These are phyloP conservation scores for Allium sativum DNA, from an alignment of 106 monocot species.

Conservation along the genomic window DNA sequence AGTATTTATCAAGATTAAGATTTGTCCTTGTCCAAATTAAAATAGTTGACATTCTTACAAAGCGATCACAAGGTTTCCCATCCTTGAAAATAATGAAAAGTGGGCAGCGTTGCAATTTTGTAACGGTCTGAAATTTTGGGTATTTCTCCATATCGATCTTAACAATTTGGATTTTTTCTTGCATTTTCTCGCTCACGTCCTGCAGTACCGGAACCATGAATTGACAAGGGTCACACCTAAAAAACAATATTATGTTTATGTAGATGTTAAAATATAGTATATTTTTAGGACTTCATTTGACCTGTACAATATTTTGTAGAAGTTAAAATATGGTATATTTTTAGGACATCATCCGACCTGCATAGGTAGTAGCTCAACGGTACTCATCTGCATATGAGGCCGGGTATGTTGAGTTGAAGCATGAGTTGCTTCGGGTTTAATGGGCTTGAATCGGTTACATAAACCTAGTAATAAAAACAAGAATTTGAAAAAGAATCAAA, in stretches of 20 bases:
- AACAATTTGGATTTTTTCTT: conserved; percentile 61
- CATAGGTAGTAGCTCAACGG: too few species aligned
- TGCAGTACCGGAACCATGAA: conserved; percentile 85
- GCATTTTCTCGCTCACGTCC: conserved; percentile 50
- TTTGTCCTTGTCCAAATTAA: background rate
- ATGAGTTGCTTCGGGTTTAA: too few species aligned
- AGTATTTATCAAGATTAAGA: background rate
- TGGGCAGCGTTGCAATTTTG: conserved; percentile 71
- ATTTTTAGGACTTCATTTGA: too few species aligned
- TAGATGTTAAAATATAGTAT: too few species aligned
- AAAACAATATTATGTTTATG: background rate
- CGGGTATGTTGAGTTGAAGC: too few species aligned
- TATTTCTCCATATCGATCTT: conserved; percentile 98
- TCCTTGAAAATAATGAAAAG: conserved; percentile 85
- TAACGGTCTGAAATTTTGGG: conserved; percentile 54
- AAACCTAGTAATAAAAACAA: too few species aligned
- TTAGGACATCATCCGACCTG: too few species aligned
- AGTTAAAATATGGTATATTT: too few species aligned
- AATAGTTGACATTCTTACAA: conserved; percentile 32
- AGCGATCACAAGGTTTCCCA: conserved; percentile 83
- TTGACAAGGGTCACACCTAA: conserved; percentile 94
- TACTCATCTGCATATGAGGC: too few species aligned
- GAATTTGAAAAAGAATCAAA: too few species aligned
- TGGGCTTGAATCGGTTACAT: too few species aligned
- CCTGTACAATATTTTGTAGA: too few species aligned